Evolutionary conservation across 1,284 basidiomycete genomes (phyloP), one percentile per base, ranked within the genome.

Genomic region (Ustilago trichophora): DNA sequence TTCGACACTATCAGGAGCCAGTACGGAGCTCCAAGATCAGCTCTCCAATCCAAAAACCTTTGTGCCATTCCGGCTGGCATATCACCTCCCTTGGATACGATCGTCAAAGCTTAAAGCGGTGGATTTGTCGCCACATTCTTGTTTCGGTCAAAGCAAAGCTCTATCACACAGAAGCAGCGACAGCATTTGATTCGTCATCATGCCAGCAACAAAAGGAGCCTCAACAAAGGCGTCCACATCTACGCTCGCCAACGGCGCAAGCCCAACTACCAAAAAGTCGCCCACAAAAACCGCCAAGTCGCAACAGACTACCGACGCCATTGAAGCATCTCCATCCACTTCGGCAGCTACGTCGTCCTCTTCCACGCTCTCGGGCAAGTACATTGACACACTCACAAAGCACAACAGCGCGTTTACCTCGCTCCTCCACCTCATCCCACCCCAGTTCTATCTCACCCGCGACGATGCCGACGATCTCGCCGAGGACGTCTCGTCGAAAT

Each of bases 341-440:
- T 56, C 62, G 7, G 25, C 62, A 7, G 33, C 42, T 11, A 54
- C 47, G 3, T n/a, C n/a, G n/a, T 26, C 49, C 3, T 41, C 65
- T 9, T 29, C 57, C 7, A 25, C 33, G 7, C 29, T 37, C 15
- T 29, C 34, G 22, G 48, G 52, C 32, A 65, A 70, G 45, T 60
- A 71, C 47, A 36, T 53, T 26, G 53, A 51, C 25, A 68, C 74
- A 4, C 58, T 80, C 9, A 27, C 43, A 12, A 46, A 43, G 33
- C 76, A 79, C 57, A 71, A 79, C 44, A 40, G 35, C 21, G 70
- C 77, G 10, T 80, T 80, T 45, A 63, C 58, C 15, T 44, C 47
- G 21, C 69, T 80, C 6, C 63, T 80, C 35, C 41, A 60, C 32
- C 67, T 79, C 31, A 79, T 80, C 22, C 78, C 78, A 29, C 67